Percentiles rank a stretch among this genome's conserved stretches.
These are phyloP conservation scores for Exserohilum turcica DNA, from an alignment of 2,329 filamentous ascomycete genomes.

Conservation along the genomic window DNA sequence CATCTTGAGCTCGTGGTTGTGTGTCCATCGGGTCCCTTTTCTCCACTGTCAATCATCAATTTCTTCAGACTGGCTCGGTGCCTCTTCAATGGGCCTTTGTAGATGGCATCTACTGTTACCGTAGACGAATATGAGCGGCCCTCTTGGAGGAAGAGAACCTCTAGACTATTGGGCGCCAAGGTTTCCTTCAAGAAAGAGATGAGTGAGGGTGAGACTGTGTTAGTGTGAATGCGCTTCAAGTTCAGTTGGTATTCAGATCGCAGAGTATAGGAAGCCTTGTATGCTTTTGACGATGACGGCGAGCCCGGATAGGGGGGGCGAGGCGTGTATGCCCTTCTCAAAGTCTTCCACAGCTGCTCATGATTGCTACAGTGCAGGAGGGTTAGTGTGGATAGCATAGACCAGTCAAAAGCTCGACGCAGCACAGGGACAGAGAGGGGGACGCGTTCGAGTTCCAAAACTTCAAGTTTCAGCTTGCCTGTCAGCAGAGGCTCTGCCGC, in stretches of 20 bases:
- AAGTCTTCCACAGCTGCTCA: conserved; percentile 74
- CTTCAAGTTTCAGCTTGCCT: conserved; percentile 69
- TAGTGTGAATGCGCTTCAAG: conserved; percentile 76
- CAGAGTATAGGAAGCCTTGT: conserved; percentile 48
- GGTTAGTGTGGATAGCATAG: conserved; percentile 70
- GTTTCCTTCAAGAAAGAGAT: conserved; percentile 78
- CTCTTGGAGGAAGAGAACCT: conserved; percentile 79
- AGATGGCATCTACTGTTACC: conserved; percentile 73
- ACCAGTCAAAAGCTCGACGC: conserved; percentile 75
- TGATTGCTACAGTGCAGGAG: conserved; percentile 75
- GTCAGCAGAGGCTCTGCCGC: conserved; percentile 52
- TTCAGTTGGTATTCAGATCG: conserved; percentile 56
- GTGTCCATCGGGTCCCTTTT: conserved; percentile 55
- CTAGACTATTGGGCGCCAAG: conserved; percentile 77
- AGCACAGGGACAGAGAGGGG: conserved; percentile 74
- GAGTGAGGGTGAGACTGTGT: conserved; percentile 70
- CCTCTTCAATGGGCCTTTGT: conserved; percentile 70
- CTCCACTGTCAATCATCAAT: conserved; percentile 73
- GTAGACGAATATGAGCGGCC: conserved; percentile 58
- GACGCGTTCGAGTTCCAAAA: conserved; percentile 75
- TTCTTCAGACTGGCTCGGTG: conserved; percentile 74
- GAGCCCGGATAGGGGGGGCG: conserved; percentile 41
- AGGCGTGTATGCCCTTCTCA: conserved; percentile 61
- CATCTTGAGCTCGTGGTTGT: conserved; percentile 55
- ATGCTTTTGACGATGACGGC: conserved; percentile 44